Evolutionary conservation across 305 asterid genomes (phyloP).

Genomic region (Solanum hybrid): DNA sequence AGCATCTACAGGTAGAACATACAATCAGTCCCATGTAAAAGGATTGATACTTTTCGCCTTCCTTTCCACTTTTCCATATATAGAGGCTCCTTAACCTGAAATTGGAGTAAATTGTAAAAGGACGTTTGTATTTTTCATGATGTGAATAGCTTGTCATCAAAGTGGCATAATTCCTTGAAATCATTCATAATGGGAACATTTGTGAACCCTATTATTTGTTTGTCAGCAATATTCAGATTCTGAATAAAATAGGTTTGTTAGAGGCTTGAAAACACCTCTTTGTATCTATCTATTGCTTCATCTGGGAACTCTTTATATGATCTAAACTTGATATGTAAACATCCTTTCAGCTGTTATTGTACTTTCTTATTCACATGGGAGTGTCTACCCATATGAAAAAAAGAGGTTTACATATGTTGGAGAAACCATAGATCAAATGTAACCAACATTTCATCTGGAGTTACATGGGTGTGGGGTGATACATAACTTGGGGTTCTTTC

Average conservation of each 20-base stretch:
- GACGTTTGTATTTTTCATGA: neutral
- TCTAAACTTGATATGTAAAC: neutral
- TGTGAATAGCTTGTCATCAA: constrained; percentile 4
- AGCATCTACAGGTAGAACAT: constrained; percentile 4
- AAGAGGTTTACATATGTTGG: neutral
- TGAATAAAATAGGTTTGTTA: neutral
- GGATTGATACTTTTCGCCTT: neutral
- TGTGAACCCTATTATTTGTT: neutral
- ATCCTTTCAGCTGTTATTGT: neutral
- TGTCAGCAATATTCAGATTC: neutral
- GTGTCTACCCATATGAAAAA: neutral
- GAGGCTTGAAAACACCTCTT: neutral
- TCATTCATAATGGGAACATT: neutral
- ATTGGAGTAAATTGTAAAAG: neutral
- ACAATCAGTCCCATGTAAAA: neutral
- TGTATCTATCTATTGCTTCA: neutral
- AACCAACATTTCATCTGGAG: neutral
- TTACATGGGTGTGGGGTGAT: neutral
- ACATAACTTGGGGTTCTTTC: neutral
- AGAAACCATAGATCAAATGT: neutral
- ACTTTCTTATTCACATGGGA: neutral
- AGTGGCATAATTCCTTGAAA: neutral
- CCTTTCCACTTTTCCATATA: neutral
- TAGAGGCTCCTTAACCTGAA: neutral
- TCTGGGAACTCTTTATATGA: neutral